A percentile compares a stretch with the other conserved stretches of the same genome.
Evolutionary conservation across 2,329 filamentous ascomycete species (phyloP).

Genomic region (Canariomyces notabilis): DNA sequence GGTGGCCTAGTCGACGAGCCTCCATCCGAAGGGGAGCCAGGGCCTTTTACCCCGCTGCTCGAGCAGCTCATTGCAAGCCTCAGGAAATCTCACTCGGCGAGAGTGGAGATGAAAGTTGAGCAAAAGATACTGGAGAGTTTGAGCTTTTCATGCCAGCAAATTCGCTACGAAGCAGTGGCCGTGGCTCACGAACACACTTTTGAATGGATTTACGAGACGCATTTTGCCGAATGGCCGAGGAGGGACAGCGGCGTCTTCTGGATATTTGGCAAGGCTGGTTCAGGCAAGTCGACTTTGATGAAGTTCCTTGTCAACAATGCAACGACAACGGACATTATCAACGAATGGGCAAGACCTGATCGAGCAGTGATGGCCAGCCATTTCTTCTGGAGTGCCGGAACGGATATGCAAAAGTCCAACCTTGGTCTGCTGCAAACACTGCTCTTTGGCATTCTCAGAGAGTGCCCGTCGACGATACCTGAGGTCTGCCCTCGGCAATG

Average conservation of each 20-base stretch:
- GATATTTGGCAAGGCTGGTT: conserved; percentile 37
- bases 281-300: conserved; percentile 40
- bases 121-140: no score
- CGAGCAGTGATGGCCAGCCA: neutral
- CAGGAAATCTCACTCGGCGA: no score
- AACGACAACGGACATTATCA: neutral
- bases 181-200: no score
- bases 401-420: neutral
- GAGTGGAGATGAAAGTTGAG: no score
- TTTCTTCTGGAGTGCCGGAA: neutral
- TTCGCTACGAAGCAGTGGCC: no score
- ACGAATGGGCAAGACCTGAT: neutral
- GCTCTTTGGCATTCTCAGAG: neutral
- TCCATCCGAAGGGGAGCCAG: no score
- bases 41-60: no score
- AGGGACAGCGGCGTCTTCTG: conserved; percentile 22
- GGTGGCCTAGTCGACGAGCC: no score
- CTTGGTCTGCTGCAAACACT: neutral
- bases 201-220: neutral
- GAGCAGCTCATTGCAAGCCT: no score
- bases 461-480: neutral
- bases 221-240: neutral
- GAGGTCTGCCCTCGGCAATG: no score
- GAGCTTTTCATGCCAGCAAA: no score
- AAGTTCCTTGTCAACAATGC: conserved; percentile 27